Conservation (phyloP, 2,329 filamentous ascomycete species). For the Aspergillus glaucus region DNA sequence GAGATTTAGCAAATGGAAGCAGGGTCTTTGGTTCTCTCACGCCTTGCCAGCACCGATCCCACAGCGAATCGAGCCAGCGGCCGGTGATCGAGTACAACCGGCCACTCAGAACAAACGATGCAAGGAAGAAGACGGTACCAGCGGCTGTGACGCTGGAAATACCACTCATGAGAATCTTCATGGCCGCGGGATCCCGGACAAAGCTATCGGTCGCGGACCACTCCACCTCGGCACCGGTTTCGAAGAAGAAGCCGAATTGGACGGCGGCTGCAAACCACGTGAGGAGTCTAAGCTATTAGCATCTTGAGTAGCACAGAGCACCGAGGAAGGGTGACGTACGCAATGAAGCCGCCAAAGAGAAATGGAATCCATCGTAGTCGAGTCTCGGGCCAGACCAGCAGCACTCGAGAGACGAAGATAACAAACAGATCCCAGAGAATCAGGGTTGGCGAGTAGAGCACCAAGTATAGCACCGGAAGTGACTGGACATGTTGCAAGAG, state of each 20-base stretch:
- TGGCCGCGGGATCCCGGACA: slow-evolving; percentile 30
- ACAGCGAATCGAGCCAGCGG: slow-evolving; percentile 15
- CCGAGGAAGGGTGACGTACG: slow-evolving; percentile 17
- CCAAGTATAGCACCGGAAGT: slow-evolving; percentile 25
- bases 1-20: slow-evolving; percentile 12
- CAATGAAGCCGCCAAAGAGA: slow-evolving; percentile 18
- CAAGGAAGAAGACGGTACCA: slow-evolving; percentile 18
- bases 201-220: slow-evolving; percentile 32
- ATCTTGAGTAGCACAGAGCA: background rate
- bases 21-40: slow-evolving; percentile 14
- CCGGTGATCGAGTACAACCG: slow-evolving; percentile 24
- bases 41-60: slow-evolving; percentile 10
- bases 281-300: slow-evolving; percentile 16
- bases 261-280: slow-evolving; percentile 27
- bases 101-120: slow-evolving; percentile 23
- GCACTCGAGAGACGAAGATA: slow-evolving; percentile 20
- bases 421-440: slow-evolving; percentile 29
- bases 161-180: slow-evolving; percentile 33
- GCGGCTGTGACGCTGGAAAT: slow-evolving; percentile 22
- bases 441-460: slow-evolving; percentile 36
- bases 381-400: slow-evolving; percentile 21
- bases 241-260: slow-evolving; percentile 35
- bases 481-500: slow-evolving; percentile 28
- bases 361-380: slow-evolving; percentile 19
- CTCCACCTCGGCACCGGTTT: slow-evolving; percentile 36